Base-by-base conservation (phyloP, 2,329 filamentous ascomycete genomes). In the Paraphoma sp. region DNA sequence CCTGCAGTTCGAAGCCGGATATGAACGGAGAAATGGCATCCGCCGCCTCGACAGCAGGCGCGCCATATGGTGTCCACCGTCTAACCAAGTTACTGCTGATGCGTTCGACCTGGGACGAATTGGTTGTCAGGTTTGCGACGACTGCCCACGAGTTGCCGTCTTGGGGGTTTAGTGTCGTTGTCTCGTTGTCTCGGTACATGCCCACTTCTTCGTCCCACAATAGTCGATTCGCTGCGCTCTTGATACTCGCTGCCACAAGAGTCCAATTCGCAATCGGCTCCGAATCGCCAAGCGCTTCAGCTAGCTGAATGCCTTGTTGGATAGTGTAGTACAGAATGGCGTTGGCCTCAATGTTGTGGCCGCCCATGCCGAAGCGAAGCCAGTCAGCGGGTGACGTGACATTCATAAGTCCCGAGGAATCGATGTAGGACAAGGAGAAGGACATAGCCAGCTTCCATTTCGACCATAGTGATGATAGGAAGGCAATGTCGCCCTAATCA, bases 171-270 rank as follows among this genome's bases (percentile, higher is more conserved):
- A 89, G 75, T 0, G 79, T 78, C 1, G 79, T 82, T 0, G 80
- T 81, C 38, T 82, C 80, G 59, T 86, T 86, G 68, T 85, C 83
- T 52, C 79, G 78, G 73, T 87, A 84, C 58, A 84, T 78, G 28
- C 81, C 81, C n/a, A 76, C 76, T 1, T 67, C 51, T 0, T 72
- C 61, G 59, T 86, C 81, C 80, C 81, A 87, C 55, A 83, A 80
- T 46, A 80, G 74, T 10, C 67, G 65, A 44, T 83, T 80, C 28
- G 84, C 84, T 8, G 80, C 77, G 0, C 65, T 63, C 60, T 78
- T 77, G 45, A 86, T 78, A 3, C 70, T 60, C 2, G 71, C 72
- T 7, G 81, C 82, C 36, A 70, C 70, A 10, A 67, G 60, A n/a
- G 71, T 75, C 81, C 78, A 84, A 31, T 64, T 69, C 7, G 69